These are phyloP conservation scores for Mucor indicus DNA, from an alignment of 371 early-diverging fungal species.

Conservation along the genomic window DNA sequence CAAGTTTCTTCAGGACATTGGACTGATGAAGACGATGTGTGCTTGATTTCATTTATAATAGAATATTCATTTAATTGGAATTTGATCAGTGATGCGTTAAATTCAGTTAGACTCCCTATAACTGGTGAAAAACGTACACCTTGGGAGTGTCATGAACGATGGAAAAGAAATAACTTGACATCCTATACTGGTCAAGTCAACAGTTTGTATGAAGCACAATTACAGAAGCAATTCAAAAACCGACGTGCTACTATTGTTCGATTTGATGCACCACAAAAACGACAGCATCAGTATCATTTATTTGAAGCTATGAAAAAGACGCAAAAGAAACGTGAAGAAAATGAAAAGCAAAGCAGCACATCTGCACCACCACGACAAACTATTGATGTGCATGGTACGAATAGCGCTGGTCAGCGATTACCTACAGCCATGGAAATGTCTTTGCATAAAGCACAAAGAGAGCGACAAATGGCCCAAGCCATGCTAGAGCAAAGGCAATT, in stretches of 20 bases:
- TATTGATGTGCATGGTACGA: slow-evolving; percentile 43
- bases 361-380: slow-evolving; percentile 41
- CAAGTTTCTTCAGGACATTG: slow-evolving; percentile 31
- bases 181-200: slow-evolving; percentile 51
- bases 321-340: slow-evolving; percentile 46
- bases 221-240: slow-evolving; percentile 21
- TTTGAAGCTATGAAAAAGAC: slow-evolving; percentile 52
- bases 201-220: slow-evolving; percentile 10
- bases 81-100: slow-evolving; percentile 59
- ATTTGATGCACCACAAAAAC: slow-evolving; percentile 21
- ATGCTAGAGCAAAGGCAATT: slow-evolving; percentile 67
- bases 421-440: slow-evolving; percentile 74
- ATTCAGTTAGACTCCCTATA: slow-evolving; percentile 50
- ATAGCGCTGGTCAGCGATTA: slow-evolving; percentile 49
- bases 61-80: slow-evolving; percentile 71
- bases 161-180: slow-evolving; percentile 43
- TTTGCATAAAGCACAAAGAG: slow-evolving; percentile 70
- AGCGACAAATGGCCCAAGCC: slow-evolving; percentile 69
- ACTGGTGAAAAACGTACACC: slow-evolving; percentile 54
- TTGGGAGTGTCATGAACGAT: slow-evolving; percentile 67
- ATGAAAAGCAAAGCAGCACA: slow-evolving; percentile 20
- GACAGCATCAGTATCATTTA: slow-evolving; percentile 37
- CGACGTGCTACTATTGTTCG: slow-evolving; percentile 23
- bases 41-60: slow-evolving; percentile 53
- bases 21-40: slow-evolving; percentile 70